A percentile compares a stretch with the other conserved stretches of the same genome.
phyloP scores from a whole-genome alignment of 371 early-diverging fungal species.

The Phascolomyces articulosus region DNA sequence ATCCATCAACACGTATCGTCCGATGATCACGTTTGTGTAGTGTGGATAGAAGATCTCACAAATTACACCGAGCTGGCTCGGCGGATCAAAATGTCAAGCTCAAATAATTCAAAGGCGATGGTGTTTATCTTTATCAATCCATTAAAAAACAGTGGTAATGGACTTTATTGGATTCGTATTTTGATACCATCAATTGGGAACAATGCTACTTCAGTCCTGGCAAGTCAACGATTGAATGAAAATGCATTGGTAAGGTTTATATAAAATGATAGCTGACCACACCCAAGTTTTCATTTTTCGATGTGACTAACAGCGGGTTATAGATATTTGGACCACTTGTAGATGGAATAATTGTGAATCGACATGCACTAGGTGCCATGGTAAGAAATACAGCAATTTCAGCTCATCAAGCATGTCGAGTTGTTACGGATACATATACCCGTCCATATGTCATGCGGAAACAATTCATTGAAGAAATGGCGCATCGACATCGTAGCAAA shows the following conservation, averaged over 20 bases:
- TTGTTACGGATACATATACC: slow-evolving; percentile 59
- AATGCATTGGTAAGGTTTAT: slow-evolving; percentile 54
- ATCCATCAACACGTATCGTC: slow-evolving; percentile 44
- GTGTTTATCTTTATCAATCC: slow-evolving; percentile 67
- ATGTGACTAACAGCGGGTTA: no score
- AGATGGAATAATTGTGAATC: slow-evolving; percentile 73
- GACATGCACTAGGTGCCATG: slow-evolving; percentile 70
- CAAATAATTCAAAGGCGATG: slow-evolving; percentile 30
- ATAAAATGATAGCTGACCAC: no score
- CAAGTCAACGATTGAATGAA: slow-evolving; percentile 45
- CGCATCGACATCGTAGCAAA: slow-evolving; percentile 52
- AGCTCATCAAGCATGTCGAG: slow-evolving; percentile 64
- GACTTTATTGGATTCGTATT: slow-evolving; percentile 64
- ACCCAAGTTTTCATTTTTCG: no score
- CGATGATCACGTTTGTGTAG: slow-evolving; percentile 63
- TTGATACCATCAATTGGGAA: slow-evolving; percentile 30
- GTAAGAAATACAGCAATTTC: slow-evolving; percentile 74
- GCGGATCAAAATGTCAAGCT: slow-evolving; percentile 32
- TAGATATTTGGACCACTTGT: slow-evolving; percentile 73
- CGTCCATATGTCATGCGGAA: slow-evolving; percentile 61
- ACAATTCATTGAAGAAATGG: slow-evolving; percentile 61
- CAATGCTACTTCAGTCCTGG: slow-evolving; percentile 27
- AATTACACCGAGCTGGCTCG: slow-evolving; percentile 35
- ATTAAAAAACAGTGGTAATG: slow-evolving; percentile 46
- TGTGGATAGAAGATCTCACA: slow-evolving; percentile 68